A percentile compares a stretch with the other conserved stretches of the same genome.
These are phyloP conservation scores for Entophlyctis helioformis DNA, from an alignment of 192 early-diverging fungal genomes.

Conservation along the genomic window DNA sequence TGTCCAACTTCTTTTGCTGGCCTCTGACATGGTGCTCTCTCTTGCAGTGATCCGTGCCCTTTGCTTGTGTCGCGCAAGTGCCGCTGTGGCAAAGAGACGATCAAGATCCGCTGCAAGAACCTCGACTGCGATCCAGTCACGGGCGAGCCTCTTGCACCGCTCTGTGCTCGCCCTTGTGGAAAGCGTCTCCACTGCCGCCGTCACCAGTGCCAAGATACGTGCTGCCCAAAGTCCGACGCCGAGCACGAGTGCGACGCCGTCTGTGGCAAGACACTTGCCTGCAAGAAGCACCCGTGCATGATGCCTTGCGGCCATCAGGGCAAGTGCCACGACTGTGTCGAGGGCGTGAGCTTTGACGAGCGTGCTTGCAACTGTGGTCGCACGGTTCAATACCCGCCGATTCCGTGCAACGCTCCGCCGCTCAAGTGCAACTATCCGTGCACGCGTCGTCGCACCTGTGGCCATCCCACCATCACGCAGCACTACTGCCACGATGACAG, in stretches of 20 bases:
- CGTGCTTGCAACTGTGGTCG: constrained; percentile 77
- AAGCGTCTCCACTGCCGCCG: constrained; percentile 21
- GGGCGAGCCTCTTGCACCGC: constrained; percentile 11
- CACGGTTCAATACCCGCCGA: constrained; percentile 69
- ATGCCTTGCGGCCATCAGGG: constrained; percentile 28
- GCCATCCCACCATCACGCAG: constrained; percentile 53
- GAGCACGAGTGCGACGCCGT: constrained; percentile 22
- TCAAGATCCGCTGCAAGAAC: constrained; percentile 12
- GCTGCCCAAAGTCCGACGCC: constrained; percentile 24
- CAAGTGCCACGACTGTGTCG: constrained; percentile 37
- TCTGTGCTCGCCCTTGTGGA: constrained; percentile 23
- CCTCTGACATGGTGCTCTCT: background rate
- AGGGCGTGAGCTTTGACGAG: constrained; percentile 67
- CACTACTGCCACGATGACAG: constrained; percentile 81
- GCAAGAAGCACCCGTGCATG: constrained; percentile 23
- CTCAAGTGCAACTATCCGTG: constrained; percentile 69
- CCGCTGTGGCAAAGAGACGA: constrained; percentile 14
- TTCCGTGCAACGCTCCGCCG: constrained; percentile 68
- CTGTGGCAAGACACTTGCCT: constrained; percentile 27
- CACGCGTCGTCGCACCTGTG: constrained; percentile 57
- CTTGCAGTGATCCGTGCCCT: constrained; percentile 12
- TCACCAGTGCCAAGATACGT: constrained; percentile 24
- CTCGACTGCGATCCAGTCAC: constrained; percentile 5
- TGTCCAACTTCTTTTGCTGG: too few species aligned
- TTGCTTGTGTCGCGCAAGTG: constrained; percentile 12